Base-by-base conservation (phyloP, 495 filamentous ascomycete genomes). In the Lasiosphaeriaceae sp. region DNA sequence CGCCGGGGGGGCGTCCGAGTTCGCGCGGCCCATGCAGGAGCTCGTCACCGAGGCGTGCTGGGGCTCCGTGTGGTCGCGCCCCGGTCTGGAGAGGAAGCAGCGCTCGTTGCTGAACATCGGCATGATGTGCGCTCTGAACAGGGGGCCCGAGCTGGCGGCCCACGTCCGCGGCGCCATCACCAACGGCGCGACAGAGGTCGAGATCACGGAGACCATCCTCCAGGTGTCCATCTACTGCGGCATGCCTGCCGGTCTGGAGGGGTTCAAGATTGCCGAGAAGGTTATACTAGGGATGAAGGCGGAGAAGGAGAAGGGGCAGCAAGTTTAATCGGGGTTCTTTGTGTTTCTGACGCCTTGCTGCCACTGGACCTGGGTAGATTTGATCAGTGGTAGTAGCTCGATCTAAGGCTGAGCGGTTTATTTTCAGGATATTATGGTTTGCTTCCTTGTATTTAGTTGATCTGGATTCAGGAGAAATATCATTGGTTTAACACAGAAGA, bases 151-250 rank as follows among this genome's bases (percentile, higher is more conserved):
- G 14, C 46, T 47, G 3, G 46, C 21, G 20, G 46, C 46, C 6
- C 46, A 47, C 21, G 46, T 47, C 19, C 46, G 46, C 17, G 46
- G 46, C 21, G 46, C 46, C 11, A 17, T 47, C 17, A 47, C 46
- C 46, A 47, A 47, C 46, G 46, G 46, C 19, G 46, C 46, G 20
- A 22, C 46, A 3, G 46, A 47, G 46, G 16, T 47, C 46, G 46
- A 47, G 22, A 47, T 47, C 46, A 20, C 17, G 12, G 46, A 47
- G 46, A 47, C 46, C 7, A 47, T 47, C 8, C 46, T 47, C 5
- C 46, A 47, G 46, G 46, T 47, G 12, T n/a, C 46, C 17, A 47
- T 47, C 21, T 47, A 47, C 46, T 47, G 46, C 46, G 46, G 46
- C 11, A 47, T 47, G 46, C 46, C 46, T 9, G 46, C 46, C 3